Conservation (phyloP, 1,284 basidiomycete genomes). For the Puccinia brachypodii region DNA sequence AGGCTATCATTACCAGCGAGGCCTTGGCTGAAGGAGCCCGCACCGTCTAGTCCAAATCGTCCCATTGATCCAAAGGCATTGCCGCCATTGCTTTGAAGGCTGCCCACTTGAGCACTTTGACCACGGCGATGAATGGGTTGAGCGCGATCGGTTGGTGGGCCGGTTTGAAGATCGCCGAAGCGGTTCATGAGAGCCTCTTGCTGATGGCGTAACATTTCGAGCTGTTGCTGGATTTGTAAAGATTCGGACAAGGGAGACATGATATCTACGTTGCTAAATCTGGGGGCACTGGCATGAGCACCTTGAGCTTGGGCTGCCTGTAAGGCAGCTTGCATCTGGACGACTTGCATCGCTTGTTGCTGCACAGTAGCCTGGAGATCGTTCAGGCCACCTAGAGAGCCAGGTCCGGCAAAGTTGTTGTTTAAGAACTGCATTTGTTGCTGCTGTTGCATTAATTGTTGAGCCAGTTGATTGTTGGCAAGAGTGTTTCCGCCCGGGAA, state of each 20-base stretch:
- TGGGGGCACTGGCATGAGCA: not conserved
- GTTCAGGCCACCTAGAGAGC: slow-evolving; percentile 32
- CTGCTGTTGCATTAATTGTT: slow-evolving; percentile 42
- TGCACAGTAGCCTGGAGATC: slow-evolving; percentile 51
- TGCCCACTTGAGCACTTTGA: slow-evolving; percentile 49
- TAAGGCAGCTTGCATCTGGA: slow-evolving; percentile 52
- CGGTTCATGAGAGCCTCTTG: slow-evolving; percentile 59
- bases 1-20: slow-evolving; percentile 50
- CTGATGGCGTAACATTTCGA: slow-evolving; percentile 58
- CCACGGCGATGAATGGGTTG: slow-evolving; percentile 49
- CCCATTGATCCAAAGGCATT: slow-evolving; percentile 42
- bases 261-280: slow-evolving; percentile 40
- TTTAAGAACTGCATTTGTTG: slow-evolving; percentile 47
- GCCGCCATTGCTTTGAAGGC: slow-evolving; percentile 59
- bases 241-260: slow-evolving; percentile 56
- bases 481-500: slow-evolving; percentile 18
- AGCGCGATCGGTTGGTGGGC: slow-evolving; percentile 20
- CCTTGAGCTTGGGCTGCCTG: slow-evolving; percentile 26
- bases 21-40: slow-evolving; percentile 54
- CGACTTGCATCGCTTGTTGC: slow-evolving; percentile 54
- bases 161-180: slow-evolving; percentile 53
- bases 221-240: slow-evolving; percentile 59
- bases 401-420: slow-evolving; percentile 10
- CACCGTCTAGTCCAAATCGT: slow-evolving; percentile 45
- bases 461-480: slow-evolving; percentile 36